Evolutionary conservation across 2,329 filamentous ascomycete species (phyloP), one percentile per base, ranked within the genome.

Genomic region (Fusarium tupiense): DNA sequence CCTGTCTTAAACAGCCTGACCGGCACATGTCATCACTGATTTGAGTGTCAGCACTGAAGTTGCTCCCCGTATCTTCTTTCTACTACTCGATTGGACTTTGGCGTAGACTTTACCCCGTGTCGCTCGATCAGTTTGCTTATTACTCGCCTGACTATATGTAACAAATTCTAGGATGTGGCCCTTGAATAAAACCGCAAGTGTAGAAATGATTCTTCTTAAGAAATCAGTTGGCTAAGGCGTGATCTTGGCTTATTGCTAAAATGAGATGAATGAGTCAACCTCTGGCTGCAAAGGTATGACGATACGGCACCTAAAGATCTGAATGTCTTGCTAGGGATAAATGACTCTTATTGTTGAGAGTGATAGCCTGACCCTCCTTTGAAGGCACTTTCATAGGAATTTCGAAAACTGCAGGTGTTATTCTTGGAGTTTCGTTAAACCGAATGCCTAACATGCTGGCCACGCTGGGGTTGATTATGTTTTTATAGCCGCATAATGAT

Each of bases 391-490:
- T 88, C 83, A 96, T 96, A 35, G 93, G 93, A 33, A 96, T 91
- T 60, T 88, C 89, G 49, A 91, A 84, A 24, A 94, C 91, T 0
- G 94, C 90, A 5, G 93, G 93, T 67, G 94, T 86, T 47, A 95
- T 78, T 17, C 94, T 90, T 61, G 96, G 86, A 43, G 92, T 91
- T 84, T 96, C 94, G 78, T 94, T 93, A 87, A 96, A 88, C 76
- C 92, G 89, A 8, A 94, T 93, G 24, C 92, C 94, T 16, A 92
- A 84, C 86, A 94, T 91, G 68, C 91, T 90, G 17, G 87, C 89
- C 74, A 94, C 89, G 67, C 96, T 86, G 14, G 87, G 85, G 49
- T 89, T 90, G 71, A 95, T 86, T 75, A 89, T 85, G 17, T 85
- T 82, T 50, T 95, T 93, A 80, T 94, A 96, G 76, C 90, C 87